Evolutionary conservation across 2,329 filamentous ascomycete species (phyloP).

Genomic region (Onygenales sp.): DNA sequence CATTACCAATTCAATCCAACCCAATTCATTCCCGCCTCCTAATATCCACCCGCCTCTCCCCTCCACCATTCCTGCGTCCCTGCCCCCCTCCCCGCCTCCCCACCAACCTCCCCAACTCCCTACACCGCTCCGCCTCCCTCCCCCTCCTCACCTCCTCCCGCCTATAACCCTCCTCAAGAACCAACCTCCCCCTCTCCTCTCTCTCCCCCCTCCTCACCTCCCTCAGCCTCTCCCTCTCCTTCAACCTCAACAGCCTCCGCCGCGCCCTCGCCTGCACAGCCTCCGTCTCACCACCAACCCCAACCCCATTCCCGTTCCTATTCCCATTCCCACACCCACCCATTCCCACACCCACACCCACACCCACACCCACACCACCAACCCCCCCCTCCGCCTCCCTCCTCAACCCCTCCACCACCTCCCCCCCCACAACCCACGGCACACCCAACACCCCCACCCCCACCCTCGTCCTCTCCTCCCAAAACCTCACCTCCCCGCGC

Average conservation of each 20-base stretch:
- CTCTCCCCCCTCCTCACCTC: constrained; percentile 34
- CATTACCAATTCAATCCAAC: no score
- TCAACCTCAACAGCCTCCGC: constrained; percentile 29
- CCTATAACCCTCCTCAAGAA: constrained; percentile 21
- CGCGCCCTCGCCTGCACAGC: constrained; percentile 33
- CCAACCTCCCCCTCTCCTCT: constrained; percentile 32
- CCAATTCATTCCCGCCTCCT: background rate
- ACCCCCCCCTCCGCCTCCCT: constrained; percentile 27
- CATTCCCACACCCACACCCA: constrained; percentile 22
- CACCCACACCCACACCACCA: no score
- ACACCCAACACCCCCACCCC: constrained; percentile 39
- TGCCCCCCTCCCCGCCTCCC: background rate
- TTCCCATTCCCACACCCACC: constrained; percentile 22
- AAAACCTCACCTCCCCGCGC: constrained; percentile 45
- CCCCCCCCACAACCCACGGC: constrained; percentile 43
- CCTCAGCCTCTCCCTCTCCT: constrained; percentile 24
- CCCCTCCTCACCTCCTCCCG: constrained; percentile 8
- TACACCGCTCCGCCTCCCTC: background rate
- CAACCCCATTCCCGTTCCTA: constrained; percentile 32
- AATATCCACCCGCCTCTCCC: background rate
- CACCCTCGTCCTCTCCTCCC: constrained; percentile 43
- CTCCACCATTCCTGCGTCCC: background rate
- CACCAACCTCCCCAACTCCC: background rate
- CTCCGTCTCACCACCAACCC: constrained; percentile 33
- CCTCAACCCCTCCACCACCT: constrained; percentile 35